These are phyloP conservation scores for Solanum bulbocastanum DNA, from an alignment of 257 asterid species.

Conservation along the genomic window DNA sequence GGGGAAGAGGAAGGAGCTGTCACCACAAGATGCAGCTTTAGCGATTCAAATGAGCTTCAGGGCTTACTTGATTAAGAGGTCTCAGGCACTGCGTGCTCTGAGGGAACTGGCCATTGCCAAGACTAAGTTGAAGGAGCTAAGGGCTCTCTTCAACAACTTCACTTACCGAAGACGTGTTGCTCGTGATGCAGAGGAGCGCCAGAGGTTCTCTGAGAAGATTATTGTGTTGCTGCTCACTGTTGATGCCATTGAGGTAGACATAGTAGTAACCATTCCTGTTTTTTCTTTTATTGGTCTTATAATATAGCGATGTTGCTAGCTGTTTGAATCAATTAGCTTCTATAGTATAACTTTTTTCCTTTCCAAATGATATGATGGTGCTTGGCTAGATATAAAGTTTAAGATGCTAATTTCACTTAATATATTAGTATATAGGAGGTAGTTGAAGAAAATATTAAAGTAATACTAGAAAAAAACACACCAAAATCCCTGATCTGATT, in stretches of 20 bases:
- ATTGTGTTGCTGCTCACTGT: conserved; percentile 88
- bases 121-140: conserved; percentile 45
- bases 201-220: conserved; percentile 83
- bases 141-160: conserved; percentile 72
- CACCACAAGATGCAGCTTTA: conserved; percentile 58
- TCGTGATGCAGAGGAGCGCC: conserved; percentile 79
- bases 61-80: conserved; percentile 66
- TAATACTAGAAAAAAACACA: neutral
- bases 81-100: conserved; percentile 77
- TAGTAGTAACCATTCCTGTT: neutral
- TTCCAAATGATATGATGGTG: neutral
- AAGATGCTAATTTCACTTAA: neutral
- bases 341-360: neutral
- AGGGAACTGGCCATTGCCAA: conserved; percentile 93
- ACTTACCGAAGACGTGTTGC: conserved; percentile 60
- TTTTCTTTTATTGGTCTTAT: neutral
- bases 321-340: neutral
- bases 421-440: neutral
- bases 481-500: neutral
- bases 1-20: conserved; percentile 70
- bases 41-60: conserved; percentile 68
- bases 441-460: neutral
- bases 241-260: conserved; percentile 82
- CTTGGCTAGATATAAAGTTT: neutral
- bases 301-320: neutral